phyloP scores from a whole-genome alignment of 805 yeast genomes.

The Wickerhamomyces sydowiorum region DNA sequence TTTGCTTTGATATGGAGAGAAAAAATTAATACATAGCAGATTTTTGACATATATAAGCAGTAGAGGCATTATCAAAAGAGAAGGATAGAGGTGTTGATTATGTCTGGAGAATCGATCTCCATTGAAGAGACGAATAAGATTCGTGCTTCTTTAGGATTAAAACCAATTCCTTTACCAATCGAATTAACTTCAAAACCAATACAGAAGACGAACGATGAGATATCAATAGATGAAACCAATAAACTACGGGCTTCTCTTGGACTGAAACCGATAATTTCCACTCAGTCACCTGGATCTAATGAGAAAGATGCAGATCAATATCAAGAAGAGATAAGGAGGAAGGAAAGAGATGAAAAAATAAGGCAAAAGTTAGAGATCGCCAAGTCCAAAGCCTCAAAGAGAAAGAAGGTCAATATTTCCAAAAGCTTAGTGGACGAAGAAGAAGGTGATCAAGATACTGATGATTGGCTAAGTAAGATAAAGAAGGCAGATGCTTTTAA shows the following conservation, averaged over 20 bases:
- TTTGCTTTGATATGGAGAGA: background rate
- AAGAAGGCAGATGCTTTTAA: slow-evolving; percentile 1
- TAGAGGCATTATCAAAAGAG: too few species aligned
- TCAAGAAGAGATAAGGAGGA: slow-evolving; percentile 1
- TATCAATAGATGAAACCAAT: slow-evolving; percentile 16
- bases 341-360: slow-evolving; percentile 7
- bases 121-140: slow-evolving; percentile 54
- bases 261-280: slow-evolving; percentile 12
- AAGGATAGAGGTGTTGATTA: too few species aligned
- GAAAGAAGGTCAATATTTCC: slow-evolving; percentile 6
- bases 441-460: slow-evolving; percentile 6
- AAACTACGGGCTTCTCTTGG: slow-evolving; percentile 19
- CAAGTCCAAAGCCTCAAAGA: slow-evolving; percentile 9
- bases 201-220: background rate
- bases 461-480: slow-evolving; percentile 19
- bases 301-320: slow-evolving; percentile 9
- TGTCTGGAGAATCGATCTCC: slow-evolving; percentile 17
- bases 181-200: background rate
- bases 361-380: slow-evolving; percentile 10
- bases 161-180: slow-evolving; percentile 34
- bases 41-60: too few species aligned
- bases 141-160: slow-evolving; percentile 45
- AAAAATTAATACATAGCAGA: too few species aligned
- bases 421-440: slow-evolving; percentile 12
- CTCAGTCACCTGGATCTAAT: background rate